A percentile compares a stretch with the other conserved stretches of the same genome.
Evolutionary conservation across 768 basidiomycete species (phyloP).

Genomic region (Phylloporus rhodoxanthus): DNA sequence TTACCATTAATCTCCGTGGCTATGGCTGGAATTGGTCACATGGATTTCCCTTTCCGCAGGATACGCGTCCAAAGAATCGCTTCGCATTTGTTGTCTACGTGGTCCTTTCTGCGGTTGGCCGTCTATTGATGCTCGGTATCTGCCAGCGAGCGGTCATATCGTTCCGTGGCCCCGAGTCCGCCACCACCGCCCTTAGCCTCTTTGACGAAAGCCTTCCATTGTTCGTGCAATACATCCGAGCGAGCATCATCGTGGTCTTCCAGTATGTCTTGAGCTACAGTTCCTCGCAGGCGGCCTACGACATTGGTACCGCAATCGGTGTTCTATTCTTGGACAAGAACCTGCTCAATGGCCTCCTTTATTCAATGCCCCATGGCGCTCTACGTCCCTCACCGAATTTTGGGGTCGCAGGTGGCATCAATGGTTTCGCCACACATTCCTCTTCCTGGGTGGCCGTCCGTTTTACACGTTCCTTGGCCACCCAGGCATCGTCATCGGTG

Average conservation of each 20-base stretch:
- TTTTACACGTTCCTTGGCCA: conserved; percentile 23
- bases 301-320: conserved; percentile 18
- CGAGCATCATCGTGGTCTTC: conserved; percentile 40
- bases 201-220: conserved; percentile 29
- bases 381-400: conserved; percentile 34
- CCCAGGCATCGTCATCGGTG: conserved; percentile 44
- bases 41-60: no score
- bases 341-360: conserved; percentile 31
- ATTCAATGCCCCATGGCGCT: conserved; percentile 31
- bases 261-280: conserved; percentile 41
- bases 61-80: no score
- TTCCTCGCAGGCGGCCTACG: conserved; percentile 36
- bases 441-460: conserved; percentile 23
- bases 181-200: conserved; percentile 25
- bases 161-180: no score
- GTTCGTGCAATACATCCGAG: conserved; percentile 28
- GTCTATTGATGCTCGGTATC: no score
- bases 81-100: no score
- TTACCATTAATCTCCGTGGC: no score
- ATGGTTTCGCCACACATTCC: conserved; percentile 13
- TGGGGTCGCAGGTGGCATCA: no score
- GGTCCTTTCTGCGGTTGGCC: no score
- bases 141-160: no score
- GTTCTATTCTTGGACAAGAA: conserved; percentile 22
- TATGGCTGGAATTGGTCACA: no score